Conservation (phyloP, 768 basidiomycete species). For the Boletus rufocinnamomeus region DNA sequence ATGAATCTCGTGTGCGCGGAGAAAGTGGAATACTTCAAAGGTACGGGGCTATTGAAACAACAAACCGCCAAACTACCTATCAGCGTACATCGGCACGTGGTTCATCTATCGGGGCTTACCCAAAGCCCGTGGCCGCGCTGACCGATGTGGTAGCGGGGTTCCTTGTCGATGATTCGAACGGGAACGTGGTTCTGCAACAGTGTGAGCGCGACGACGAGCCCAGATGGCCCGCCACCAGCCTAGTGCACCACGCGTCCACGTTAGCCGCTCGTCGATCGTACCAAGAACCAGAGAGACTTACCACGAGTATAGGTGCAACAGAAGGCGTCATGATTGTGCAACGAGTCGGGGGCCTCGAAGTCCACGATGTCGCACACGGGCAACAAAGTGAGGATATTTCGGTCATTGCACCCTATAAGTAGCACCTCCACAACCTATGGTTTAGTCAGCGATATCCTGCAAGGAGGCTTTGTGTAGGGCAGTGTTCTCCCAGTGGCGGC, state of each 20-base stretch:
- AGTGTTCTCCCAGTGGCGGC: background rate
- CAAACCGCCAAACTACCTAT: background rate
- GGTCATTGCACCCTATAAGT: background rate
- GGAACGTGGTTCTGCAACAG: constrained; percentile 46
- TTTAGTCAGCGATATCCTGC: background rate
- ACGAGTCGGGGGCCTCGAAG: background rate
- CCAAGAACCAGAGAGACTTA: background rate
- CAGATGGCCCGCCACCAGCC: constrained; percentile 34
- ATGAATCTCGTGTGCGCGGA: constrained; percentile 42
- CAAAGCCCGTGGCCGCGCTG: constrained; percentile 43
- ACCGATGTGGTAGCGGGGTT: constrained; percentile 36
- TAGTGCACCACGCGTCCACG: constrained; percentile 1
- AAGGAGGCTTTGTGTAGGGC: background rate
- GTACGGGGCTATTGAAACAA: constrained; percentile 32
- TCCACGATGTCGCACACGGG: background rate
- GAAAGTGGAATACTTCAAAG: constrained; percentile 44
- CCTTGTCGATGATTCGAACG: constrained; percentile 55
- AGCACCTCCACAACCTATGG: background rate
- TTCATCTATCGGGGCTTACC: constrained; percentile 24
- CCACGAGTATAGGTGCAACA: constrained; percentile 24
- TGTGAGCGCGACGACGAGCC: constrained; percentile 35
- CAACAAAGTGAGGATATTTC: background rate
- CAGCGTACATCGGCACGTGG: background rate
- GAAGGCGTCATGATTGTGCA: constrained; percentile 14
- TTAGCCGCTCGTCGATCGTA: background rate